Base-by-base conservation (phyloP, 805 yeast genomes). In the Maudiozyma turicensis region DNA sequence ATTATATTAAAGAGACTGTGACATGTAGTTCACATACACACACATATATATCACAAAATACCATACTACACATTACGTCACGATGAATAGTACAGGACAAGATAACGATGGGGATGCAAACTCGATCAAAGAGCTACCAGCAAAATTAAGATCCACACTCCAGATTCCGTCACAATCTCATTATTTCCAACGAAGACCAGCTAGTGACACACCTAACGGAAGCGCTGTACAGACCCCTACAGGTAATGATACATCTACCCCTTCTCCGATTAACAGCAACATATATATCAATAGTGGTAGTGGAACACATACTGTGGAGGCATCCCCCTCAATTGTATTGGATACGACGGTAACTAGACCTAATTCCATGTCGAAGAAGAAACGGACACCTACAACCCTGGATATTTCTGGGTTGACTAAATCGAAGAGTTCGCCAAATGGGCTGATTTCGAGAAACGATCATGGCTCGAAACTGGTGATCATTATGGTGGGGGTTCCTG, bases 401-500 rank as follows among this genome's bases (percentile, higher is more conserved):
- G 95, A 89, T 61, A 85, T 91, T 5, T 96, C 97, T 0, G 97
- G 97, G 1, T 83, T 88, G 52, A 89, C 97, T 0, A 78, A 85
- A 45, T 82, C 90, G 1, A 81, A 85, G 52, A 77, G 77, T 2
- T 80, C 89, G 0, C 93, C 95, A 0, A 90, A 86, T 62, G 87
- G 87, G 3, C 70, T 72, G 37, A 78, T 80, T 37, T 79, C 81
- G 1, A 71, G 75, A 20, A 63, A 63, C 39, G 96, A 88, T 60
- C 81, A 85, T 5, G 91, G 87, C 1, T 80, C 89, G 11, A 85
- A 88, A 61, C 73, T 91, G 47, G 95, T 91, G 13, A 87, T 91
- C 50, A 95, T 91, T 15, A 91, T 91, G 98, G 96, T 91, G 11
- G 99, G 99, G 0, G 65, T 84, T 8, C 98, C 98, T 0, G 97